Conservation (phyloP, 1,139 yeast genomes). For the Suhomyces atakaporum region DNA sequence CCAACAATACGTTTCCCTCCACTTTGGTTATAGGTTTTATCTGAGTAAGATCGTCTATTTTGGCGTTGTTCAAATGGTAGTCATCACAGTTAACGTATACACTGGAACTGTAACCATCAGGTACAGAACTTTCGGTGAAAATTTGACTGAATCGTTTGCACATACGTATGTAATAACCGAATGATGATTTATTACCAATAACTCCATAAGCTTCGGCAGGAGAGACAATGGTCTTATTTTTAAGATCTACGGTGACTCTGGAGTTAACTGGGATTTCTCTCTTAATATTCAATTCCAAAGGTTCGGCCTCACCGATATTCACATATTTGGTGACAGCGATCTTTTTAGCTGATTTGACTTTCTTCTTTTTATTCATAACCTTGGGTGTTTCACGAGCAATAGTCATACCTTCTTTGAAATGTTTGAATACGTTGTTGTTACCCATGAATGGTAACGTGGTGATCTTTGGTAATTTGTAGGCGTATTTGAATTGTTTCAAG, state of each 20-base stretch:
- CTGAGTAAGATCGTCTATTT: conserved; percentile 16
- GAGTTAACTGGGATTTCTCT: conserved; percentile 75
- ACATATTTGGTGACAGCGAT: conserved; percentile 68
- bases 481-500: conserved; percentile 56
- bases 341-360: conserved; percentile 50
- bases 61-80: conserved; percentile 40
- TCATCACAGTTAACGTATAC: conserved; percentile 70
- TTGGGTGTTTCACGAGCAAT: conserved; percentile 55
- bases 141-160: conserved; percentile 61
- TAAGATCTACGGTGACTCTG: conserved; percentile 76
- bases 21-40: conserved; percentile 15
- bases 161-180: conserved; percentile 76
- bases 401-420: conserved; percentile 69
- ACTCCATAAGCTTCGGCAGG: conserved; percentile 71
- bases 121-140: conserved; percentile 66
- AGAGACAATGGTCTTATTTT: conserved; percentile 63
- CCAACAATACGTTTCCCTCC: conserved; percentile 45
- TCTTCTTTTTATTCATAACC: conserved; percentile 34
- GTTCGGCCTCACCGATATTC: conserved; percentile 65
- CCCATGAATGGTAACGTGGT: conserved; percentile 75
- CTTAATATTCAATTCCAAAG: conserved; percentile 53
- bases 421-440: conserved; percentile 38
- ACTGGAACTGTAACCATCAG: conserved; percentile 69
- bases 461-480: conserved; percentile 69
- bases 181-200: conserved; percentile 59